Base-by-base conservation (phyloP, 257 asterid genomes). In the Gentiana macrophylla region DNA sequence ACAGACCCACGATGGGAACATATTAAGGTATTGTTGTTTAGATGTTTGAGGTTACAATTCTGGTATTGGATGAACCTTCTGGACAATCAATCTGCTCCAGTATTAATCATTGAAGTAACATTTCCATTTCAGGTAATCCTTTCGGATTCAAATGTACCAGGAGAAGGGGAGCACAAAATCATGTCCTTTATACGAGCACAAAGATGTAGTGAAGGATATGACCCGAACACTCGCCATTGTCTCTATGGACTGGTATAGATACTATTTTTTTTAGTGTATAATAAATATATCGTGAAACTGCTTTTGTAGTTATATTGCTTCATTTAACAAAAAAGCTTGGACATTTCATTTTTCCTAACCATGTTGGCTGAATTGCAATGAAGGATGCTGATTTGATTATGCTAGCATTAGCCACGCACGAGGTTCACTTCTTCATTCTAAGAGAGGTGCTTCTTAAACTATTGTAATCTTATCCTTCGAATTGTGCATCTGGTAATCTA, bases 81-180 rank as follows among this genome's bases (percentile, higher is more conserved):
- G 45, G 45, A 38, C 45, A 5, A 38, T 38, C 7, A 38, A 38
- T 38, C 8, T 38, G 24, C 24, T 24, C 24, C 24, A 24, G 24
- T 24, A 24, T 24, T 24, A 24, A 54, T 10, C 7, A 2, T 11
- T 8, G 46, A 45, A 13, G 36, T 4, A 5, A 54, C 32, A 36
- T 35, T 37, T 24, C 47, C 12, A 58, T 74, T 53, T 6, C 8
- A 82, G 94, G 91, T 85, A 12, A 80, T 85, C 52, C 75, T 85
- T 1, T 85, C 94, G 0, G 89, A 82, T 59, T 75, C 77, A 53
- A 80, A 74, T 72, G 92, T 75, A 48, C 94, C 92, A 0, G 94
- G 94, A 2, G 94, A 85, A 61, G 92, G 92, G 24, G 94, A 85
- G 44, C 92, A 85, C 63, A 85, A 85, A 44, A 78, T 85, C 15